Conservation (phyloP, 2,329 filamentous ascomycete genomes). For the Rachicladosporium sp. region DNA sequence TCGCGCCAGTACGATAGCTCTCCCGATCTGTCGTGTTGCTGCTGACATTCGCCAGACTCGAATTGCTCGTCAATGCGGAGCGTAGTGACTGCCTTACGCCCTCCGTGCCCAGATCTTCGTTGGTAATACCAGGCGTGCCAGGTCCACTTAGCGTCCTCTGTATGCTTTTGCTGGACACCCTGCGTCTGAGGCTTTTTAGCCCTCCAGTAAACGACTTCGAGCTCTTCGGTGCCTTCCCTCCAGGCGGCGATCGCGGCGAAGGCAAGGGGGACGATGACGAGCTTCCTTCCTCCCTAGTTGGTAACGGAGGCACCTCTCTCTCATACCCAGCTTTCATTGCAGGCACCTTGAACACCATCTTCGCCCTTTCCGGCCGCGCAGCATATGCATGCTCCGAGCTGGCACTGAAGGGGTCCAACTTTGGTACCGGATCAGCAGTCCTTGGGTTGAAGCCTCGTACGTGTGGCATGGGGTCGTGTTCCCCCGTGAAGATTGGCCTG, state of each 20-base stretch:
- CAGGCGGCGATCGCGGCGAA: conserved; percentile 18
- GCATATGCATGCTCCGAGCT: conserved; percentile 25
- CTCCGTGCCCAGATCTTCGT: conserved; percentile 22
- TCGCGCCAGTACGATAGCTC: conserved; percentile 68
- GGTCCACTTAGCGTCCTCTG: no score
- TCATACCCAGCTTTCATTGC: no score
- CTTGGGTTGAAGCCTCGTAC: conserved; percentile 20
- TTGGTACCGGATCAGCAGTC: conserved; percentile 16
- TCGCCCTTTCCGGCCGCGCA: conserved; percentile 13
- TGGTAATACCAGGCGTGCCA: background rate
- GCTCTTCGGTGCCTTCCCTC: no score
- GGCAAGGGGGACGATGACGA: background rate
- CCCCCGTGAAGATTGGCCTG: conserved; percentile 17
- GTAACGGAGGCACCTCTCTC: no score
- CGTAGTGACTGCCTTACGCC: conserved; percentile 47
- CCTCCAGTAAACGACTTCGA: no score
- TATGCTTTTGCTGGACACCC: no score
- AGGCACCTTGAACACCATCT: background rate
- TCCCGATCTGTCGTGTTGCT: conserved; percentile 62
- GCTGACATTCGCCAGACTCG: conserved; percentile 45
- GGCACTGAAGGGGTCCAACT: conserved; percentile 18
- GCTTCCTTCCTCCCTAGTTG: background rate
- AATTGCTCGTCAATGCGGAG: conserved; percentile 47
- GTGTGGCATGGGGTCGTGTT: conserved; percentile 10
- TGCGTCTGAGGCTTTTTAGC: no score